phyloP scores from a whole-genome alignment of 2,329 filamentous ascomycete species.

The Pyrenophora graminea region DNA sequence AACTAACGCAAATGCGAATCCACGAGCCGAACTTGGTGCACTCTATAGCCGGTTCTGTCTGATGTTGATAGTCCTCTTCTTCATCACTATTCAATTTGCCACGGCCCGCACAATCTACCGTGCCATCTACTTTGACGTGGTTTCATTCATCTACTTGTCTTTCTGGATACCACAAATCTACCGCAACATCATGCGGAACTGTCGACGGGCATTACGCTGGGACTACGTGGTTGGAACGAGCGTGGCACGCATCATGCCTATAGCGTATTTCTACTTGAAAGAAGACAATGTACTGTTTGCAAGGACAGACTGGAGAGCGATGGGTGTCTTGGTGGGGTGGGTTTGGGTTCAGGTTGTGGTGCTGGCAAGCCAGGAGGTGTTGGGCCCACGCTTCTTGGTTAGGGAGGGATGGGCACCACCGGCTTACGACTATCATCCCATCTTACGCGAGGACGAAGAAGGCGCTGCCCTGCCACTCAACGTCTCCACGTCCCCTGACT shows the following conservation, averaged over 20 bases:
- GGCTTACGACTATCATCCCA: constrained; percentile 93
- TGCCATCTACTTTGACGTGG: constrained; percentile 61
- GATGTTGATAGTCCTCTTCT: constrained; percentile 60
- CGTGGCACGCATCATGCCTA: constrained; percentile 73
- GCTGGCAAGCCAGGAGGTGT: constrained; percentile 78
- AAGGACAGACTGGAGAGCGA: constrained; percentile 67
- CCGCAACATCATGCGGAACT: constrained; percentile 88
- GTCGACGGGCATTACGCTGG: constrained; percentile 88
- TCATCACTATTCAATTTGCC: constrained; percentile 63
- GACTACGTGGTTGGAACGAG: constrained; percentile 87
- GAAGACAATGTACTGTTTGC: constrained; percentile 81
- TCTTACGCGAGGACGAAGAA: constrained; percentile 82
- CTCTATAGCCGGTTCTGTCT: constrained; percentile 68
- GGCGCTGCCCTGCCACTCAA: constrained; percentile 78
- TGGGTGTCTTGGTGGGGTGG: constrained; percentile 72
- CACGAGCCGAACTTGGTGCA: constrained; percentile 57
- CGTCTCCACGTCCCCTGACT: constrained; percentile 43
- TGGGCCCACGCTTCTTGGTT: constrained; percentile 87
- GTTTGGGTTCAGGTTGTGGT: constrained; percentile 83
- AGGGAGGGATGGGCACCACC: constrained; percentile 68
- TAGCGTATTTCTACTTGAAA: constrained; percentile 83
- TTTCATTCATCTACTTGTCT: constrained; percentile 79
- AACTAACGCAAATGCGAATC: constrained; percentile 29
- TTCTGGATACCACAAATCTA: constrained; percentile 92
- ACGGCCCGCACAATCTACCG: constrained; percentile 60